Conservation (phyloP, 495 filamentous ascomycete genomes). For the Tuber magnatum region DNA sequence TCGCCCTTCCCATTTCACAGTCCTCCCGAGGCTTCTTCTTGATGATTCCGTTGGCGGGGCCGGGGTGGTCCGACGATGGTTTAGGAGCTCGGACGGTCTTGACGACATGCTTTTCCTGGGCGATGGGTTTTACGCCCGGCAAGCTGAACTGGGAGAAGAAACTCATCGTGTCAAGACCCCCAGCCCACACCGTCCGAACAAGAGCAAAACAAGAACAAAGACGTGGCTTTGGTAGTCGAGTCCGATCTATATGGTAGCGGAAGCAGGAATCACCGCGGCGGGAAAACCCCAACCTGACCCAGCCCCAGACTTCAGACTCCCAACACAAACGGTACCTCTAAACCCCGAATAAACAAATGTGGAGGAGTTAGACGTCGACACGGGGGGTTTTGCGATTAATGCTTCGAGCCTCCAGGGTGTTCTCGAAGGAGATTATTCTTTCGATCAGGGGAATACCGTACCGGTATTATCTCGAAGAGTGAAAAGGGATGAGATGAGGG, state of each 20-base stretch:
- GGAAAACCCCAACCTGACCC: not conserved
- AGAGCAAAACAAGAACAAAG: not conserved
- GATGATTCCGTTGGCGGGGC: not conserved
- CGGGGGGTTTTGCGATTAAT: not conserved
- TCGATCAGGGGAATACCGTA: not conserved
- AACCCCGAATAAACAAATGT: not conserved
- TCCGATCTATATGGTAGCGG: not conserved
- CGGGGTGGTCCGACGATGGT: constrained; percentile 11
- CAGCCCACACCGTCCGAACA: not conserved
- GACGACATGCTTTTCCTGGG: constrained; percentile 33
- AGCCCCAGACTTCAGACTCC: not conserved
- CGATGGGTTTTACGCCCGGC: constrained; percentile 38
- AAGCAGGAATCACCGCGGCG: not conserved
- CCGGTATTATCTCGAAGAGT: not conserved
- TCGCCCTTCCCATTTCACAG: constrained; percentile 7
- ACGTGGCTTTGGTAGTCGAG: not conserved
- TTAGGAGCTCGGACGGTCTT: constrained; percentile 35
- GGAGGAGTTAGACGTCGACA: not conserved
- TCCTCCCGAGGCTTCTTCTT: not conserved
- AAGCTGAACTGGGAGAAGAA: constrained; percentile 39
- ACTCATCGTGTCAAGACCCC: constrained; percentile 26
- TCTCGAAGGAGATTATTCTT: not conserved
- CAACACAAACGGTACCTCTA: not conserved
- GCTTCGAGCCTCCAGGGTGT: not conserved
- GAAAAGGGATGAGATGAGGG: not conserved